A percentile compares a stretch with the other conserved stretches of the same genome.
Conservation (phyloP, 2,329 filamentous ascomycete species). For the Aspergillus latus region DNA sequence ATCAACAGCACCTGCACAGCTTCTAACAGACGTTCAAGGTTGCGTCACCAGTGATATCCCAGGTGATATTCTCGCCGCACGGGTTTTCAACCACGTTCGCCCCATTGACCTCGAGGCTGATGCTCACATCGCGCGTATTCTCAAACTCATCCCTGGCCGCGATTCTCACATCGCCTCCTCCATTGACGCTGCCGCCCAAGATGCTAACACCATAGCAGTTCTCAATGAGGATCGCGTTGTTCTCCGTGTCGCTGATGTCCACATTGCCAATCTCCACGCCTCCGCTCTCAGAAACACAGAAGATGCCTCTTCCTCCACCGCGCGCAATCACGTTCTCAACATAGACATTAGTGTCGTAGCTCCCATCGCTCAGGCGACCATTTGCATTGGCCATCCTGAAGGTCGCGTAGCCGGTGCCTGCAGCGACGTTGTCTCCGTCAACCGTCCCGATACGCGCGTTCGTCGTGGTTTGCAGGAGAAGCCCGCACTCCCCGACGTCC, state of each 20-base stretch:
- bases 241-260: constrained; percentile 10
- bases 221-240: constrained; percentile 17
- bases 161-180: constrained; percentile 13
- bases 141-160: constrained; percentile 14
- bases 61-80: constrained; percentile 15
- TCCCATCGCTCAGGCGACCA: constrained; percentile 8
- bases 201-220: constrained; percentile 17
- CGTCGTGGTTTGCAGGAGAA: constrained; percentile 12
- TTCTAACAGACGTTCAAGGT: constrained; percentile 8
- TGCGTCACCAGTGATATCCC: constrained; percentile 15
- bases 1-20: too few relatives aligned
- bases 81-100: constrained; percentile 12
- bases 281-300: constrained; percentile 15
- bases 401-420: constrained; percentile 13
- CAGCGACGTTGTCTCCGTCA: constrained; percentile 13
- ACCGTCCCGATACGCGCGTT: constrained; percentile 14
- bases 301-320: constrained; percentile 15
- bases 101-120: constrained; percentile 10
- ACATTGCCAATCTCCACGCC: constrained; percentile 11
- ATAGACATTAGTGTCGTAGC: constrained; percentile 14
- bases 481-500: constrained; percentile 16
- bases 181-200: constrained; percentile 8
- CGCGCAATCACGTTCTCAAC: constrained; percentile 13
- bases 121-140: constrained; percentile 9
- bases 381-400: constrained; percentile 17